These are phyloP conservation scores for Noccaea bulbosa DNA, from an alignment of 345 rosid species.

Conservation along the genomic window DNA sequence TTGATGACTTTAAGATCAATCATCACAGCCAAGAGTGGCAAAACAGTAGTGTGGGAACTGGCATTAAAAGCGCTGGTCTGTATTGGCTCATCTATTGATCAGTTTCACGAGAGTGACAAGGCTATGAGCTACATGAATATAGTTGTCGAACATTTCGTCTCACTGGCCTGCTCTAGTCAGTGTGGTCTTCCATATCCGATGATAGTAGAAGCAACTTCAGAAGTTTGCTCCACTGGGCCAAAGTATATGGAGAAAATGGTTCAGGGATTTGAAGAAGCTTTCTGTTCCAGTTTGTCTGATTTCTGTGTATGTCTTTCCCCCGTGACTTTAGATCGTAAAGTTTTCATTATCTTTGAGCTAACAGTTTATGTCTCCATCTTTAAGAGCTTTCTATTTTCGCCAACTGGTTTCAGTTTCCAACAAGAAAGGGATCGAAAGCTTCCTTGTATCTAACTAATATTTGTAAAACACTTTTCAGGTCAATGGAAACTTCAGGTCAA, in stretches of 20 bases:
- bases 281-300: conserved; percentile 58
- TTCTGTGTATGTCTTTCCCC: conserved; percentile 61
- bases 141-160: conserved; percentile 62
- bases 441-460: conserved; percentile 56
- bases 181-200: conserved; percentile 55
- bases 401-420: conserved; percentile 7
- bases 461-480: conserved; percentile 59
- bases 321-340: conserved; percentile 16
- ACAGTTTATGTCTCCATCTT: conserved; percentile 2
- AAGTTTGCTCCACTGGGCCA: conserved; percentile 61
- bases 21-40: conserved; percentile 50
- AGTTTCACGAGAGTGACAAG: conserved; percentile 58
- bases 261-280: conserved; percentile 64
- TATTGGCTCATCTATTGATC: conserved; percentile 68
- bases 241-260: conserved; percentile 63
- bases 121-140: conserved; percentile 57
- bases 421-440: conserved; percentile 21
- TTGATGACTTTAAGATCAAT: conserved; percentile 60
- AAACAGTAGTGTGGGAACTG: conserved; percentile 61
- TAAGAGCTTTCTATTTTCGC: conserved; percentile 14
- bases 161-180: conserved; percentile 53
- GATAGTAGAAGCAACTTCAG: conserved; percentile 65
- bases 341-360: conserved; percentile 11
- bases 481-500: conserved; percentile 57
- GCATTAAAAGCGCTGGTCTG: conserved; percentile 70